A percentile compares a stretch with the other conserved stretches of the same genome.
phyloP scores from a whole-genome alignment of 2,329 filamentous ascomycete genomes.

The Dactylellina haptotyla region DNA sequence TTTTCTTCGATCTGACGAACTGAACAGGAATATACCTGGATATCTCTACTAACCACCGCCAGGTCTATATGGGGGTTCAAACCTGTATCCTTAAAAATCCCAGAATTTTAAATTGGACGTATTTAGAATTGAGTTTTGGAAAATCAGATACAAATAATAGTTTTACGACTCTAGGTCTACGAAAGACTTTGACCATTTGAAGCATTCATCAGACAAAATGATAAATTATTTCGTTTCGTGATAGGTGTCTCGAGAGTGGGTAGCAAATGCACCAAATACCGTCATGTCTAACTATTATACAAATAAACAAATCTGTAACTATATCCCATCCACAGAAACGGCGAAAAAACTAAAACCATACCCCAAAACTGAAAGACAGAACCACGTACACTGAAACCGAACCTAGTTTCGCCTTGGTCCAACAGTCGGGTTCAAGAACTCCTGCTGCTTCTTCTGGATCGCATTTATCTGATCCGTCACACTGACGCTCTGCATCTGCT shows the following conservation, averaged over 20 bases:
- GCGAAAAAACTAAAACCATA: constrained; percentile 21
- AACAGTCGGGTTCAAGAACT: constrained; percentile 58
- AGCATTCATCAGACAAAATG: background rate
- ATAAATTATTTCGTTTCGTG: constrained; percentile 34
- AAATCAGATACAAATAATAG: background rate
- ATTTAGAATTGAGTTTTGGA: background rate
- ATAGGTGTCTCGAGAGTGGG: background rate
- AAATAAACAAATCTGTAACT: constrained; percentile 27
- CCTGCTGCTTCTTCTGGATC: constrained; percentile 69
- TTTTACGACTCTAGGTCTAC: background rate
- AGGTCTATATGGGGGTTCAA: no score
- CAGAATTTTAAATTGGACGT: background rate
- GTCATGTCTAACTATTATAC: constrained; percentile 41
- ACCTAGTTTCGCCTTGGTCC: constrained; percentile 55
- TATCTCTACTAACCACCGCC: no score
- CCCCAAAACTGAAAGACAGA: constrained; percentile 20
- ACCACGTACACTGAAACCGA: background rate
- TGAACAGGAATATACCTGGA: no score
- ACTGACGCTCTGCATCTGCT: constrained; percentile 75
- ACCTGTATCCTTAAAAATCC: no score
- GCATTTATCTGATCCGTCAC: constrained; percentile 85
- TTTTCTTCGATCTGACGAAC: background rate
- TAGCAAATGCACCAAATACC: constrained; percentile 19
- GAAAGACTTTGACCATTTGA: no score
- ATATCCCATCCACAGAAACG: background rate